Evolutionary conservation across 2,329 filamentous ascomycete species (phyloP).

Genomic region (Cercospora berteroae): DNA sequence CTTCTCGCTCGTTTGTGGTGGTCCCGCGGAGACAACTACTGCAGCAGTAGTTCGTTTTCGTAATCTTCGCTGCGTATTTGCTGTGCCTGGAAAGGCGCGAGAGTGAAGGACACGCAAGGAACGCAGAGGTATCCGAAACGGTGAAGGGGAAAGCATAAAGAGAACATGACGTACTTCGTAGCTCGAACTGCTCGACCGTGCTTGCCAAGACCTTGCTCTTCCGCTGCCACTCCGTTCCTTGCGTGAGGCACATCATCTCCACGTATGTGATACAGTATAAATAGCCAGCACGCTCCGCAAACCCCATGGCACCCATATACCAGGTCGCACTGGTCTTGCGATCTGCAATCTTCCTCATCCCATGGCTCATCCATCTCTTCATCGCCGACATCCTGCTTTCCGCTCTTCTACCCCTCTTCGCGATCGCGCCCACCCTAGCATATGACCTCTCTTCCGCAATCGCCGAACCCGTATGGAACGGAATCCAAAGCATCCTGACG

Average conservation of each 20-base stretch:
- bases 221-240: background rate
- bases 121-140: background rate
- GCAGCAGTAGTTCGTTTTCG: background rate
- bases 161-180: background rate
- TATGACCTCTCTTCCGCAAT: constrained; percentile 57
- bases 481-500: constrained; percentile 59
- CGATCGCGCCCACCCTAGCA: constrained; percentile 46
- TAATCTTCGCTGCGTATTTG: background rate
- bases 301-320: background rate
- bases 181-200: background rate
- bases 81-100: background rate
- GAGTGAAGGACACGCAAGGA: background rate
- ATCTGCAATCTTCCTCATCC: constrained; percentile 36
- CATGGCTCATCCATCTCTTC: constrained; percentile 56
- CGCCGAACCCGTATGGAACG: constrained; percentile 56
- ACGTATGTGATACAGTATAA: background rate
- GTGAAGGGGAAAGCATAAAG: background rate
- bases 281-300: background rate
- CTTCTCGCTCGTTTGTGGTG: background rate
- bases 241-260: background rate
- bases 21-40: background rate
- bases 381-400: constrained; percentile 51
- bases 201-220: background rate
- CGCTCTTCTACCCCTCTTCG: constrained; percentile 36
- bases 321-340: constrained; percentile 39